Evolutionary conservation across 2,329 filamentous ascomycete species (phyloP).

Genomic region (Aspergillus sp.): DNA sequence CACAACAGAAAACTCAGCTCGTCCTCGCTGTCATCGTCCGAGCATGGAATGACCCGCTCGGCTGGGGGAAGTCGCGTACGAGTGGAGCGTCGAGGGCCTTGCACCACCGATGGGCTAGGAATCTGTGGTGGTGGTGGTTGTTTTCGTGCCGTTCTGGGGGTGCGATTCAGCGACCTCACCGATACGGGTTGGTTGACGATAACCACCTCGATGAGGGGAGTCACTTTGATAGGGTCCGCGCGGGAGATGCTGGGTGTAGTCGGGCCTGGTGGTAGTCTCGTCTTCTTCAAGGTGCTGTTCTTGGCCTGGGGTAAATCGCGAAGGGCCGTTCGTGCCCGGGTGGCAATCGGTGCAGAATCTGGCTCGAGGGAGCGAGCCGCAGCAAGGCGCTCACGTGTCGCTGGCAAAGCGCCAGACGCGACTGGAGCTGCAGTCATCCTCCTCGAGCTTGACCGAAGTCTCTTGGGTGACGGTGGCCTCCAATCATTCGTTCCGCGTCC

Average conservation of each 20-base stretch:
- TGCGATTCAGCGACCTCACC: neutral
- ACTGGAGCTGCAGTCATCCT: conserved; percentile 19
- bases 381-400: neutral
- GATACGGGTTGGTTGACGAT: conserved; percentile 26
- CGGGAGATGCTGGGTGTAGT: neutral
- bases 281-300: conserved; percentile 7
- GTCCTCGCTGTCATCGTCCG: conserved; percentile 40
- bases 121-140: neutral
- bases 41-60: conserved; percentile 27
- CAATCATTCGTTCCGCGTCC: conserved; percentile 15
- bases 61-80: conserved; percentile 7
- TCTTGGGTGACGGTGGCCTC: conserved; percentile 26
- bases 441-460: conserved; percentile 21
- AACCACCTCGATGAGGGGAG: conserved; percentile 31
- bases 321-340: conserved; percentile 21
- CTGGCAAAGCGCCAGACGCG: conserved; percentile 7
- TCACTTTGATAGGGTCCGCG: neutral
- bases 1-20: conserved; percentile 39
- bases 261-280: too few species aligned
- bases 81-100: neutral
- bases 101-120: neutral
- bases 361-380: neutral
- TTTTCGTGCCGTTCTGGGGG: neutral
- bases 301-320: conserved; percentile 22
- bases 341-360: conserved; percentile 18